Conservation (phyloP, 108 stramenopile genomes). For the Nannochloropsis granulata region DNA sequence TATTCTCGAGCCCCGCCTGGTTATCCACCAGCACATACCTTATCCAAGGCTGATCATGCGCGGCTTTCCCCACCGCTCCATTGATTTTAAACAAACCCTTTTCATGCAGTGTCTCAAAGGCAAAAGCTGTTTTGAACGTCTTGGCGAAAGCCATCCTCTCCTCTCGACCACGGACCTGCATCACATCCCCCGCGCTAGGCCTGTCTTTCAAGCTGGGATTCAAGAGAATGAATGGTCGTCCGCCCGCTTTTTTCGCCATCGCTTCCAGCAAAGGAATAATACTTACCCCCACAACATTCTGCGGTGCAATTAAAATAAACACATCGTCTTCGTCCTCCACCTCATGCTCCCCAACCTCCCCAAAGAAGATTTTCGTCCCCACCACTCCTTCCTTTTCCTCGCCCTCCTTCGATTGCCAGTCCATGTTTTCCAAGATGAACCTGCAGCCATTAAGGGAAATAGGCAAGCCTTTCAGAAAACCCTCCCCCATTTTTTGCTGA, state of each 20-base stretch:
- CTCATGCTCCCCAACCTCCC: conserved; percentile 10
- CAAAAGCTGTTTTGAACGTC: not conserved
- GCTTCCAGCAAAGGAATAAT: conserved; percentile 3
- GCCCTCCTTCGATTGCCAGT: conserved; percentile 10
- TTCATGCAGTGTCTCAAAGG: not conserved
- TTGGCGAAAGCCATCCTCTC: not conserved
- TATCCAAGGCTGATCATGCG: not conserved
- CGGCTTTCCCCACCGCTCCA: not conserved
- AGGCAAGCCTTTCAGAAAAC: conserved; percentile 23
- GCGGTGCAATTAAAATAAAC: conserved; percentile 16
- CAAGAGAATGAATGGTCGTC: conserved; percentile 11
- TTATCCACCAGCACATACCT: not conserved
- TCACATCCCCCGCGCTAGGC: conserved; percentile 13
- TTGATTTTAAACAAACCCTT: not conserved
- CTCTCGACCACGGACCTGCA: conserved; percentile 17
- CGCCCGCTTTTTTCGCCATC: conserved; percentile 11
- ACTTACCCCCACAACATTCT: conserved; percentile 24
- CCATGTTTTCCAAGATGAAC: conserved; percentile 26
- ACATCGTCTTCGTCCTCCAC: conserved; percentile 21
- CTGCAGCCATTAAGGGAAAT: conserved; percentile 11
- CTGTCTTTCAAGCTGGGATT: conserved; percentile 27
- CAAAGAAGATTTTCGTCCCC: conserved; percentile 10
- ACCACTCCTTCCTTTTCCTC: conserved; percentile 2
- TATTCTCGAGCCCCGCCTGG: not conserved
- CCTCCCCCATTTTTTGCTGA: conserved; percentile 24